Evolutionary conservation across 495 filamentous ascomycete genomes (phyloP).

Genomic region (Chlorociboria aeruginascens): DNA sequence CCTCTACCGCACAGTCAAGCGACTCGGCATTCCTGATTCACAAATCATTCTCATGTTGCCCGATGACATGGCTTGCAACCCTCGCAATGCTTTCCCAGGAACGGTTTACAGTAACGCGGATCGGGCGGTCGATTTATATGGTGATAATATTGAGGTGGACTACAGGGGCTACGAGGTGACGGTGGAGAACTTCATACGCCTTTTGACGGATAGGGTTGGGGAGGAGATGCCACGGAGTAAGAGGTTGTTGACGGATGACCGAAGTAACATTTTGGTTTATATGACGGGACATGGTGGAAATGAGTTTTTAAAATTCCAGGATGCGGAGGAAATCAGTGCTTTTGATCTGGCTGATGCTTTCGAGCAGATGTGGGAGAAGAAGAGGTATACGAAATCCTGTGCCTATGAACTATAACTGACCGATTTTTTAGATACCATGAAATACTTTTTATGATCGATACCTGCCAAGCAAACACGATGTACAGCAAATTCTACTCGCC

Average conservation of each 20-base stretch:
- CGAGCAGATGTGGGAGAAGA: conserved; percentile 99
- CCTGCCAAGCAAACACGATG: conserved; percentile 98
- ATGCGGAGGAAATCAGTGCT: conserved; percentile 91
- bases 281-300: conserved; percentile 99
- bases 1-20: conserved; percentile 95
- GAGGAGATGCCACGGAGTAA: conserved; percentile 92
- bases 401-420: background rate
- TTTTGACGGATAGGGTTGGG: conserved; percentile 85
- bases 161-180: conserved; percentile 98
- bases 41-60: conserved; percentile 99
- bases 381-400: conserved; percentile 41
- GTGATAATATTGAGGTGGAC: conserved; percentile 98
- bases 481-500: conserved; percentile 95
- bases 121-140: conserved; percentile 89
- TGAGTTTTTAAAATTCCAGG: conserved; percentile 97
- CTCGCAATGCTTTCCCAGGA: conserved; percentile 92
- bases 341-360: conserved; percentile 97
- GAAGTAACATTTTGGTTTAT: conserved; percentile 93
- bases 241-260: conserved; percentile 78
- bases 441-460: conserved; percentile 99
- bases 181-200: conserved; percentile 94
- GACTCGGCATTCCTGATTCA: conserved; percentile 92
- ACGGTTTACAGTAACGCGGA: conserved; percentile 98
- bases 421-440: conserved; percentile 58
- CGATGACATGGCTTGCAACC: conserved; percentile 99